Conservation (phyloP, 2,329 filamentous ascomycete genomes). For the Magnaporthiopsis rhizophila region DNA sequence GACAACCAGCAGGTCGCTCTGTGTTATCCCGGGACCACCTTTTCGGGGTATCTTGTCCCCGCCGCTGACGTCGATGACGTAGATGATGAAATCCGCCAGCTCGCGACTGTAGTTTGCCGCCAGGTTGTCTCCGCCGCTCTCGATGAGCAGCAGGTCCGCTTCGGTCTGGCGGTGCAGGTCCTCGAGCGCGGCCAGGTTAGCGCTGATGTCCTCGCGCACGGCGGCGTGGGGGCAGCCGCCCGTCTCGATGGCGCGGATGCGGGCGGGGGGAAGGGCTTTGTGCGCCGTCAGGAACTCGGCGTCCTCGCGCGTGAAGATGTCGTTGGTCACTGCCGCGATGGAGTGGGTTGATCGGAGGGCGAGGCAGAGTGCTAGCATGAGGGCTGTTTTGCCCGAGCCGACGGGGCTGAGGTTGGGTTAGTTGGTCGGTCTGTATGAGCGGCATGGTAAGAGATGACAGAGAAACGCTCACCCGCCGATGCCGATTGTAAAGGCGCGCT, state of each 20-base stretch:
- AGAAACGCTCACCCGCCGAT: slow-evolving; percentile 72
- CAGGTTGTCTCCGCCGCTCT: slow-evolving; percentile 92
- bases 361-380: slow-evolving; percentile 89
- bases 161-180: slow-evolving; percentile 72
- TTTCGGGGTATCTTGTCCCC: slow-evolving; percentile 96
- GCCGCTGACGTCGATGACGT: slow-evolving; percentile 94
- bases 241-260: slow-evolving; percentile 94
- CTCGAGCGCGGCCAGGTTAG: slow-evolving; percentile 88
- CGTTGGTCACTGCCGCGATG: slow-evolving; percentile 94
- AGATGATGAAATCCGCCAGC: slow-evolving; percentile 95
- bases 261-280: slow-evolving; percentile 69
- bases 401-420: slow-evolving; percentile 58
- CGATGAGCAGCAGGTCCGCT: slow-evolving; percentile 83
- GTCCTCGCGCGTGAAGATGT: slow-evolving; percentile 98
- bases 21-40: slow-evolving; percentile 93
- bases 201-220: slow-evolving; percentile 91
- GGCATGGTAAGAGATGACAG: slow-evolving; percentile 10
- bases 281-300: slow-evolving; percentile 92
- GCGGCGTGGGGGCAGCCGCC: slow-evolving; percentile 96
- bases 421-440: background rate
- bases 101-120: slow-evolving; percentile 95
- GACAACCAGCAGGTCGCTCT: slow-evolving; percentile 85
- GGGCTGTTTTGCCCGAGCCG: slow-evolving; percentile 91
- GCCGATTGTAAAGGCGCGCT: slow-evolving; percentile 91
- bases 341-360: slow-evolving; percentile 73